Evolutionary conservation across 2,329 filamentous ascomycete genomes (phyloP).

Genomic region (Aspergillus fischeri): DNA sequence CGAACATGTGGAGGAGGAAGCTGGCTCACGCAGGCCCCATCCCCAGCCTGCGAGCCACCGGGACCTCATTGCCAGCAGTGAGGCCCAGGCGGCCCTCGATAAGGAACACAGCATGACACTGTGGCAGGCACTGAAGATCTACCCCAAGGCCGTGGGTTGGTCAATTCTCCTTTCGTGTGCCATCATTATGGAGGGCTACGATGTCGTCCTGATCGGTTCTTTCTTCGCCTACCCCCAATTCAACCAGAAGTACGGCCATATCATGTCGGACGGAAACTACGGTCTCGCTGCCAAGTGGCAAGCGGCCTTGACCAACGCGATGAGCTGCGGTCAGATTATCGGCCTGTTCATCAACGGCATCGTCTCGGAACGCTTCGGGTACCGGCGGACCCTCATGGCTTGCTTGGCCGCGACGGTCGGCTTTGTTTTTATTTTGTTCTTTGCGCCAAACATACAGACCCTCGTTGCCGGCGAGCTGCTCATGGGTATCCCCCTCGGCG

Average conservation of each 20-base stretch:
- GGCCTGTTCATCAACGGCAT: constrained; percentile 50
- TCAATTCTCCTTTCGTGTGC: constrained; percentile 80
- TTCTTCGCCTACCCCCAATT: constrained; percentile 56
- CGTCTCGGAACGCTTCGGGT: constrained; percentile 50
- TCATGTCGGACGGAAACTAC: constrained; percentile 30
- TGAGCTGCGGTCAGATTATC: constrained; percentile 44
- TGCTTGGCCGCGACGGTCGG: constrained; percentile 44
- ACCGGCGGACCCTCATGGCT: constrained; percentile 48
- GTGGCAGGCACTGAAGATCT: constrained; percentile 19
- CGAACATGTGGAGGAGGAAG: not conserved
- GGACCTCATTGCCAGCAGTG: constrained; percentile 1
- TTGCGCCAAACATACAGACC: constrained; percentile 45
- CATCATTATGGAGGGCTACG: constrained; percentile 89
- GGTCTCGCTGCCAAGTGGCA: constrained; percentile 35
- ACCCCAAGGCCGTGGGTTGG: constrained; percentile 78
- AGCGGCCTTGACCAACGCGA: constrained; percentile 40
- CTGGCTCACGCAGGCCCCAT: not conserved
- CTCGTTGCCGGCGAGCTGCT: constrained; percentile 49
- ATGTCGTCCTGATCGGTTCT: constrained; percentile 75
- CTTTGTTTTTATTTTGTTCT: constrained; percentile 51
- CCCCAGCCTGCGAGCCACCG: not conserved
- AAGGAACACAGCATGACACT: constrained; percentile 30
- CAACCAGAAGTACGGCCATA: constrained; percentile 39
- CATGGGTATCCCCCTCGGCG: constrained; percentile 49
- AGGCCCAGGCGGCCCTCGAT: constrained; percentile 1